Base-by-base conservation (phyloP, 2,329 filamentous ascomycete genomes). In the Colletotrichum cereale region DNA sequence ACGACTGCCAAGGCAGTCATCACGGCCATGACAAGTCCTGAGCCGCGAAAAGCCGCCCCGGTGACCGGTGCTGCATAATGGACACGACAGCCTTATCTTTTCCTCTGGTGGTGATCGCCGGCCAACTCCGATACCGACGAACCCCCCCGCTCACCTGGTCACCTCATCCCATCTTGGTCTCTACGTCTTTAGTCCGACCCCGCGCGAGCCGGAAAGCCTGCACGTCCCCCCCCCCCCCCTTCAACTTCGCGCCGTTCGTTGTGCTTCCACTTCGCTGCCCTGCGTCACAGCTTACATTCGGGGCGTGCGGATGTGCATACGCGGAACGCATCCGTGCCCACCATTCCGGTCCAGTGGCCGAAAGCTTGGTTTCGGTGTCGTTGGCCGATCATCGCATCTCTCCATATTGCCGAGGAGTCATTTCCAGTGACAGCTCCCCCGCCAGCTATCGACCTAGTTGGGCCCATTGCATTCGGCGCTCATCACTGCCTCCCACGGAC, bases 41-140 rank as follows among this genome's bases (percentile, higher is more conserved):
- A 67, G 64, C 71, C 68, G 68, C 58, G 68, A 56, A 52, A 71
- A 73, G 63, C 67, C 71, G 71, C 67, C 52, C 67, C 68, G 58
- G 34, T 57, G 57, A 63, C 71, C 67, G 67, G 71, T 57, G 53
- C 53, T 44, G 48, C 34, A 66, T 53, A 26, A n/a, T n/a, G n/a
- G n/a, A n/a, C 34, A 36, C 62, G 62, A 61, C 62, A 71, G 67
- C 70, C 62, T 50, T 71, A 31, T 24, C 58, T 66, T 69, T 48
- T 29, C 11, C 6, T 53, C 5, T 26, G 53, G 12, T 38, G 60
- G 52, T 55, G 62, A 65, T 53, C 61, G 66, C 64, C 53, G 42
- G 42, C 21, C 36, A 34, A 42, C 61, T 70, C 56, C 58, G 48
- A 55, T 18, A 29, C 52, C 24, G 38, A 29, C 26, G n/a, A 16